Conservation (phyloP, 306 rosid genomes). For the Canavalia ensiformis region DNA sequence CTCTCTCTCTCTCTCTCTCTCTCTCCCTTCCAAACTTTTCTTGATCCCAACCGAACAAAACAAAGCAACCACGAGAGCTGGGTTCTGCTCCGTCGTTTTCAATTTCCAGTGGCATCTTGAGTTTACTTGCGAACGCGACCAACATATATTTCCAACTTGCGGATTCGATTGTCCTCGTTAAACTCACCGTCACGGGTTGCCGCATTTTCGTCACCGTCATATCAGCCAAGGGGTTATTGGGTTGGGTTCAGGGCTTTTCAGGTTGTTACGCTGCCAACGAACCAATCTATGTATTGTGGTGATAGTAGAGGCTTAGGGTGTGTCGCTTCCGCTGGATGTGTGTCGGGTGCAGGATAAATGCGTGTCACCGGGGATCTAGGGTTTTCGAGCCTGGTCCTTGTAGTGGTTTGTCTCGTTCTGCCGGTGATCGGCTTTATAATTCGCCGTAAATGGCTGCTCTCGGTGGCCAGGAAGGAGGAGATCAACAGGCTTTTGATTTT, state of each 20-base stretch:
- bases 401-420: conserved; percentile 55
- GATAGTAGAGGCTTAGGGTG: conserved; percentile 53
- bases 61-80: conserved; percentile 32
- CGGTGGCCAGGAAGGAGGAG: conserved; percentile 78
- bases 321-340: conserved; percentile 64
- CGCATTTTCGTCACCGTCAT: conserved; percentile 33
- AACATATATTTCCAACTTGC: background rate
- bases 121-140: conserved; percentile 12
- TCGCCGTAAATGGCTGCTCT: conserved; percentile 71
- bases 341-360: conserved; percentile 73
- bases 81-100: conserved; percentile 42
- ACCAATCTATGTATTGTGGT: conserved; percentile 62
- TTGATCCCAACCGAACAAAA: conserved; percentile 45
- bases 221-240: background rate
- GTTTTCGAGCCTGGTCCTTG: conserved; percentile 76
- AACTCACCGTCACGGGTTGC: conserved; percentile 39
- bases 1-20: background rate
- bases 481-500: conserved; percentile 78
- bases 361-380: conserved; percentile 83
- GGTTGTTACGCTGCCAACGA: conserved; percentile 16
- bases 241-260: background rate
- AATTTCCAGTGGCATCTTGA: conserved; percentile 4
- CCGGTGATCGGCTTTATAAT: conserved; percentile 64
- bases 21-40: background rate
- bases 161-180: background rate